Evolutionary conservation across 352 stramenopile species (phyloP).

Genomic region (Globisporangium viniferum): DNA sequence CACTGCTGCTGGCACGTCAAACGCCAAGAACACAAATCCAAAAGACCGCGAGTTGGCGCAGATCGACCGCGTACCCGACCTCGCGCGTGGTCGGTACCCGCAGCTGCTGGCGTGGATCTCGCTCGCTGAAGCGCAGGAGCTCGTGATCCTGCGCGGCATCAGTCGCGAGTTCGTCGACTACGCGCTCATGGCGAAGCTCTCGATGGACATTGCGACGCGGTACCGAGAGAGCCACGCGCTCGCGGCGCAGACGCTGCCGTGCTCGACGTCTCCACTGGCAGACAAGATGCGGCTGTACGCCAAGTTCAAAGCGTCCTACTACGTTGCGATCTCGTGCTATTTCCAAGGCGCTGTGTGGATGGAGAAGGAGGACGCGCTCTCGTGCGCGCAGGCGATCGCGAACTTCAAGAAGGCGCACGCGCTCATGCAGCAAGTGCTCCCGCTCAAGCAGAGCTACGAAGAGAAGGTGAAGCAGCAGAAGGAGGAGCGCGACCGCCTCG

Average conservation of each 20-base stretch:
- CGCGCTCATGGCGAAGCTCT: slow-evolving; percentile 63
- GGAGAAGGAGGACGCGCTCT: slow-evolving; percentile 39
- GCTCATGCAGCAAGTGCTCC: slow-evolving; percentile 29
- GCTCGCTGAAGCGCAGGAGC: slow-evolving; percentile 61
- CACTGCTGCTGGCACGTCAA: background rate
- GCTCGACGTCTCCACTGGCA: slow-evolving; percentile 31
- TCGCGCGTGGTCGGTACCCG: slow-evolving; percentile 42
- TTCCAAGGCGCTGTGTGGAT: slow-evolving; percentile 65
- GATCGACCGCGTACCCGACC: slow-evolving; percentile 49
- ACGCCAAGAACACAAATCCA: background rate
- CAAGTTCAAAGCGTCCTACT: slow-evolving; percentile 62
- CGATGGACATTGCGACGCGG: slow-evolving; percentile 48
- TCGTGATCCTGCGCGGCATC: slow-evolving; percentile 60
- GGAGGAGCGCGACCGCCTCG: slow-evolving; percentile 33
- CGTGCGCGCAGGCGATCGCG: slow-evolving; percentile 55
- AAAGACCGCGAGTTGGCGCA: slow-evolving; percentile 27
- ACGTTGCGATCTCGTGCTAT: slow-evolving; percentile 50
- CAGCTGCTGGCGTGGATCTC: slow-evolving; percentile 56
- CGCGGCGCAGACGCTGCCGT: slow-evolving; percentile 29
- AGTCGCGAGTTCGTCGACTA: slow-evolving; percentile 59
- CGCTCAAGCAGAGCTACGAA: slow-evolving; percentile 40
- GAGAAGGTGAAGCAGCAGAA: slow-evolving; percentile 28
- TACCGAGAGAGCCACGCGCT: slow-evolving; percentile 44
- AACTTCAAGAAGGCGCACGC: slow-evolving; percentile 51
- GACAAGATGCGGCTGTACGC: slow-evolving; percentile 44